Evolutionary conservation across 2,329 filamentous ascomycete genomes (phyloP).

Genomic region (Berkeleyomyces rouxiae): DNA sequence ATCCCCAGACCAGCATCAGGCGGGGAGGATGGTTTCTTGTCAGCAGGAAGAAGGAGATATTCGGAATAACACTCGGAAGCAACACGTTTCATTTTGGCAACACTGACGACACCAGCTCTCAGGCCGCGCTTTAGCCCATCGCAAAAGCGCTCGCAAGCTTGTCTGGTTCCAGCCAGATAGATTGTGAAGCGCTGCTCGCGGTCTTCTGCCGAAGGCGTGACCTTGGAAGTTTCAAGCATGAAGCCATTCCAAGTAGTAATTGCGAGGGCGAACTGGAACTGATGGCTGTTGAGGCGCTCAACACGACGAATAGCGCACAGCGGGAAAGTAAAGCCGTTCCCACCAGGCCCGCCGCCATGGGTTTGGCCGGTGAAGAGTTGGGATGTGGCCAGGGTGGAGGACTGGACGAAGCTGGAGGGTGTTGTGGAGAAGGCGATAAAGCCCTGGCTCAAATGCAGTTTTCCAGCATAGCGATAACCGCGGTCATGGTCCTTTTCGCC

Average conservation of each 20-base stretch:
- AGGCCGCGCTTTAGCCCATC: conserved; percentile 86
- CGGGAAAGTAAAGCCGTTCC: conserved; percentile 90
- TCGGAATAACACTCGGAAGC: conserved; percentile 82
- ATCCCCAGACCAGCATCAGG: conserved; percentile 92
- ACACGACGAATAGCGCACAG: conserved; percentile 82
- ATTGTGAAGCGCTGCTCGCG: conserved; percentile 76
- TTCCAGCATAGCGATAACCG: conserved; percentile 80
- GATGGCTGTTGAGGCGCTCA: conserved; percentile 82
- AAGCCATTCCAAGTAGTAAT: conserved; percentile 89
- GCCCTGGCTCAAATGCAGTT: conserved; percentile 82
- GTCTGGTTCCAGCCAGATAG: conserved; percentile 75
- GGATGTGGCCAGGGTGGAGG: conserved; percentile 62
- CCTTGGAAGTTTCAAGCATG: conserved; percentile 36
- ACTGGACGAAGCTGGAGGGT: conserved; percentile 67
- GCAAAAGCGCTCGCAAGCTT: conserved; percentile 86
- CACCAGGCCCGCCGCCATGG: conserved; percentile 77
- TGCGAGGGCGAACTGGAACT: conserved; percentile 79
- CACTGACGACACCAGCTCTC: conserved; percentile 71
- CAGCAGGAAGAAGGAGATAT: conserved; percentile 51
- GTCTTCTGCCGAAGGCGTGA: conserved; percentile 15
- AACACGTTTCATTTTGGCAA: conserved; percentile 67
- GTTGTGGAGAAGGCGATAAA: conserved; percentile 96
- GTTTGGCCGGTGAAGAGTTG: conserved; percentile 84
- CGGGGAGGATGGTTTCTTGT: conserved; percentile 24
- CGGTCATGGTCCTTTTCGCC: conserved; percentile 55